Evolutionary conservation across 2,329 filamentous ascomycete species (phyloP).

Genomic region (Cladophialophora yegresii): DNA sequence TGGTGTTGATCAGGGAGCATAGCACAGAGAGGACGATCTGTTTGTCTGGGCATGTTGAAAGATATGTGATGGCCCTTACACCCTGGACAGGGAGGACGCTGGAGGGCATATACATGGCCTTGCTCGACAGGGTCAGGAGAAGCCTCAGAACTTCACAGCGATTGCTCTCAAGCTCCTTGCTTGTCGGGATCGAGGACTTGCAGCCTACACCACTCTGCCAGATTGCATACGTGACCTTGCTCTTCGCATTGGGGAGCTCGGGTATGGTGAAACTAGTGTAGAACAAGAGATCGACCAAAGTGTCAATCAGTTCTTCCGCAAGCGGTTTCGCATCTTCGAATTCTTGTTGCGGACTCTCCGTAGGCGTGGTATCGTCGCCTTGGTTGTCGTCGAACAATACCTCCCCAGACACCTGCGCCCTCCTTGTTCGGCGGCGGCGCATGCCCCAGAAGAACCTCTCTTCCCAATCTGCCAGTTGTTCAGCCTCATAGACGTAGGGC

Average conservation of each 20-base stretch:
- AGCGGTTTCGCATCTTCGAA: slow-evolving; percentile 83
- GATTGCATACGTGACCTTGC: slow-evolving; percentile 87
- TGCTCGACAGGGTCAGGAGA: slow-evolving; percentile 80
- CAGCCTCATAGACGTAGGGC: slow-evolving; percentile 88
- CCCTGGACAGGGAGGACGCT: slow-evolving; percentile 78
- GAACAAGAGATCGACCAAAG: slow-evolving; percentile 85
- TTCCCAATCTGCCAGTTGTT: slow-evolving; percentile 81
- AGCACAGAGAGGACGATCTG: slow-evolving; percentile 86
- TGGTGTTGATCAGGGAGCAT: slow-evolving; percentile 91
- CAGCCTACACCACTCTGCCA: slow-evolving; percentile 98
- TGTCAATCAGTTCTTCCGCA: slow-evolving; percentile 89
- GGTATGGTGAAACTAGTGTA: slow-evolving; percentile 87
- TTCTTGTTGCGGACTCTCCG: slow-evolving; percentile 56
- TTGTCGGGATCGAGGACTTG: slow-evolving; percentile 83
- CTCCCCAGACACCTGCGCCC: slow-evolving; percentile 67
- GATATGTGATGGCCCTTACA: slow-evolving; percentile 80
- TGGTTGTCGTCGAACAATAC: slow-evolving; percentile 80
- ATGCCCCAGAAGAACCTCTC: slow-evolving; percentile 88
- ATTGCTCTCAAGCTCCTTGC: slow-evolving; percentile 90
- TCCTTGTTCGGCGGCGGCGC: slow-evolving; percentile 70
- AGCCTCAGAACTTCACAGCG: slow-evolving; percentile 85
- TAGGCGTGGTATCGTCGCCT: slow-evolving; percentile 51
- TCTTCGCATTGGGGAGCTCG: slow-evolving; percentile 66
- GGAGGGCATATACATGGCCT: slow-evolving; percentile 89
- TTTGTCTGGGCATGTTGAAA: slow-evolving; percentile 85